phyloP scores from a whole-genome alignment of 192 early-diverging fungal genomes.

The Mortierella hygrophila region DNA sequence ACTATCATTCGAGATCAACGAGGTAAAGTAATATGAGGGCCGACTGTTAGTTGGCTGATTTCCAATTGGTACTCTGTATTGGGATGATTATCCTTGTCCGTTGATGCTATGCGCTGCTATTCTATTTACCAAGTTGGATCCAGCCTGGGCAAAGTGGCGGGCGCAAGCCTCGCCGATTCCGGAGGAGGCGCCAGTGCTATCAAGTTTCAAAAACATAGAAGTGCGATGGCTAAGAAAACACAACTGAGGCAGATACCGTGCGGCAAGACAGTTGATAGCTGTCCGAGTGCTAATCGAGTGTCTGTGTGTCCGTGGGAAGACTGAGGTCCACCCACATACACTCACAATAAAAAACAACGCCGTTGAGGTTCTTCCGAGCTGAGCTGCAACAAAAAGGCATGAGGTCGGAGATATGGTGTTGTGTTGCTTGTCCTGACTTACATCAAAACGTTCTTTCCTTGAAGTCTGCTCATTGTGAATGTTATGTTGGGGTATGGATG shows the following conservation, averaged over 20 bases:
- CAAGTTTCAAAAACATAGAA: neutral
- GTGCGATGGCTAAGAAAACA: neutral
- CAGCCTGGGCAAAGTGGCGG: conserved; percentile 72
- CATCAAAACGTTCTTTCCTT: conserved; percentile 47
- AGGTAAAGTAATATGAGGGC: neutral
- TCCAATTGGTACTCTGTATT: no score
- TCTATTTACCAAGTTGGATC: conserved; percentile 65
- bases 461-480: conserved; percentile 36
- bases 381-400: neutral
- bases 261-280: no score
- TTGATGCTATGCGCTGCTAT: neutral
- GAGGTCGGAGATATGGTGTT: conserved; percentile 34
- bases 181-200: conserved; percentile 73
- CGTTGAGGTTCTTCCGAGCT: conserved; percentile 3
- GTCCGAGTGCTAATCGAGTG: no score
- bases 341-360: neutral
- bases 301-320: no score
- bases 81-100: neutral
- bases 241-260: neutral
- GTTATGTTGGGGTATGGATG: neutral
- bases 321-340: no score
- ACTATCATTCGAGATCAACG: conserved; percentile 16
- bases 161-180: conserved; percentile 80
- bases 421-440: neutral
- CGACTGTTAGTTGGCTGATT: no score